These are phyloP conservation scores for Casuarina glauca DNA, from an alignment of 306 rosid species.

Conservation along the genomic window DNA sequence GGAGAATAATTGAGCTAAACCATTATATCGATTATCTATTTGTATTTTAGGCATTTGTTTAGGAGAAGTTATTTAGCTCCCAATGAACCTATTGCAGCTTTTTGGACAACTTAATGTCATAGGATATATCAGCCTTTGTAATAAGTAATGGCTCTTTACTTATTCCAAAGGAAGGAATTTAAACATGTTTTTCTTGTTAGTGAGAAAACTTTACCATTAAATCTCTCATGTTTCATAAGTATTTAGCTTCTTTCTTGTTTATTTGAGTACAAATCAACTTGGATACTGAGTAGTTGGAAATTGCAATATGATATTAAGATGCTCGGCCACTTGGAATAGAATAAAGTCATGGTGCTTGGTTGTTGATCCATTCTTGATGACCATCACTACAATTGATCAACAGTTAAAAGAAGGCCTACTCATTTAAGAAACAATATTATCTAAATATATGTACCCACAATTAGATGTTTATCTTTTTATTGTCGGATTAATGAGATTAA, in stretches of 20 bases:
- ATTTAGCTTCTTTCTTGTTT: not conserved
- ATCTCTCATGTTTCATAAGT: not conserved
- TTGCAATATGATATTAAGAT: too few species aligned
- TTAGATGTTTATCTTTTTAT: too few species aligned
- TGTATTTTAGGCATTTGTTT: slow-evolving; percentile 10
- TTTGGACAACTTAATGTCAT: slow-evolving; percentile 24
- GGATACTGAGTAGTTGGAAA: too few species aligned
- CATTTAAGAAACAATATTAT: not conserved
- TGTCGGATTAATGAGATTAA: too few species aligned
- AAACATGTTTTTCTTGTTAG: not conserved
- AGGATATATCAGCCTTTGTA: not conserved
- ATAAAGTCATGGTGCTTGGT: not conserved
- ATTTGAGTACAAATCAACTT: too few species aligned
- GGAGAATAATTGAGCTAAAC: slow-evolving; percentile 19
- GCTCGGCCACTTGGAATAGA: not conserved
- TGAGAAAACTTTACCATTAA: not conserved
- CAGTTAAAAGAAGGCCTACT: not conserved
- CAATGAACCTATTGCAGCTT: slow-evolving; percentile 15
- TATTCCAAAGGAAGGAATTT: not conserved
- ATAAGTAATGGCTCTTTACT: not conserved
- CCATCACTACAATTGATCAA: not conserved
- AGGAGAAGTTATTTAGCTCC: slow-evolving; percentile 25
- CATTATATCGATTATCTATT: not conserved
- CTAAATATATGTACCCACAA: not conserved
- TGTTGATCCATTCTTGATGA: not conserved